Conservation (phyloP, 148 eudicot genomes). For the Vaccinium corymbosum region DNA sequence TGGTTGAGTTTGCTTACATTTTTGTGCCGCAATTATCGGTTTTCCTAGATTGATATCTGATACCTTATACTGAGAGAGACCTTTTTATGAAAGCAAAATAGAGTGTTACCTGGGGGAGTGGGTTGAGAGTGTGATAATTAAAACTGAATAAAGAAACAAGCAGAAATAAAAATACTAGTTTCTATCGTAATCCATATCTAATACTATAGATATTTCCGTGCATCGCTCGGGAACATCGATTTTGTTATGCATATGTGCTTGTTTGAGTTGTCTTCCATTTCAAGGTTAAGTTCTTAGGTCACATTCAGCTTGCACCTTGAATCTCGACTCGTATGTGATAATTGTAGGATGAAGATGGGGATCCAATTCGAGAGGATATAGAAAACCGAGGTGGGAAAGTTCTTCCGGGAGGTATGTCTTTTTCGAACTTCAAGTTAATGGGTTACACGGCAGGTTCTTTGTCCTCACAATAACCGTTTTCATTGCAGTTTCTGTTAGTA, state of each 20-base stretch:
- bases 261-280: not conserved
- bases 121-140: not conserved
- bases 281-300: not conserved
- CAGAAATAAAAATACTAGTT: not conserved
- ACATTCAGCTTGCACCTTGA: not conserved
- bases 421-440: constrained; percentile 14
- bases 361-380: constrained; percentile 35
- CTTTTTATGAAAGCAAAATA: not conserved
- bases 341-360: constrained; percentile 62
- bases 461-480: not conserved
- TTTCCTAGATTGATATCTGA: not conserved
- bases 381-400: constrained; percentile 63
- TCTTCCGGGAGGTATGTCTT: constrained; percentile 31
- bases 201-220: not conserved
- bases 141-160: not conserved
- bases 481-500: constrained; percentile 25
- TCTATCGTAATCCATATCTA: no score
- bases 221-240: not conserved
- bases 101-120: not conserved
- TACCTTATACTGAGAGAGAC: not conserved
- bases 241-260: not conserved
- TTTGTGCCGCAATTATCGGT: not conserved
- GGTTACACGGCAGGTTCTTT: not conserved
- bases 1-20: not conserved
- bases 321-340: not conserved